Evolutionary conservation across 2,329 filamentous ascomycete species (phyloP).

Genomic region (Diaporthe sp.): DNA sequence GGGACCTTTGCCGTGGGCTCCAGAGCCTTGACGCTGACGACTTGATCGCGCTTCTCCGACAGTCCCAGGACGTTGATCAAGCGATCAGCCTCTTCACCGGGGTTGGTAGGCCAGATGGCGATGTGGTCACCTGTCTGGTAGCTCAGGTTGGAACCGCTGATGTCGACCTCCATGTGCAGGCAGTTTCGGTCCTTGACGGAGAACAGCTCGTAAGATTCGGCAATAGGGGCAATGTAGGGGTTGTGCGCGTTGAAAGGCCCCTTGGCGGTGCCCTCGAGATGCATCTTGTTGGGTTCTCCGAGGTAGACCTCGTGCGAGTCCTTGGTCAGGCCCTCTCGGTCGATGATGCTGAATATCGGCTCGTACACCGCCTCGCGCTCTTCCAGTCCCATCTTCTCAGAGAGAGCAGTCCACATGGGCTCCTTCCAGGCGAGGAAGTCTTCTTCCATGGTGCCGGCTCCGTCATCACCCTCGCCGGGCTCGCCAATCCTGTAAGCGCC

Average conservation of each 20-base stretch:
- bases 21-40: constrained; percentile 90
- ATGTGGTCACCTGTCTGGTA: constrained; percentile 99
- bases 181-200: constrained; percentile 92
- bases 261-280: constrained; percentile 86
- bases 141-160: constrained; percentile 87
- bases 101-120: constrained; percentile 96
- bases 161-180: constrained; percentile 94
- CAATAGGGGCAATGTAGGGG: constrained; percentile 94
- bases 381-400: constrained; percentile 87
- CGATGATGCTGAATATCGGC: constrained; percentile 86
- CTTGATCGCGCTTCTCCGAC: constrained; percentile 80
- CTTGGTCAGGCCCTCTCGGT: constrained; percentile 79
- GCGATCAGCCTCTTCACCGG: constrained; percentile 91
- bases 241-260: constrained; percentile 97
- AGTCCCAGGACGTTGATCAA: constrained; percentile 87
- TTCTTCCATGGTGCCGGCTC: constrained; percentile 99
- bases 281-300: constrained; percentile 96
- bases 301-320: constrained; percentile 90
- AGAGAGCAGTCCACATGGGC: constrained; percentile 93
- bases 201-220: constrained; percentile 92
- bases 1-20: constrained; percentile 97
- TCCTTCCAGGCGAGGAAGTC: constrained; percentile 99
- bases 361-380: constrained; percentile 98
- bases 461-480: constrained; percentile 96
- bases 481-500: constrained; percentile 88